Evolutionary conservation across 148 eudicot genomes (phyloP).

Genomic region (Diospyros kaki): DNA sequence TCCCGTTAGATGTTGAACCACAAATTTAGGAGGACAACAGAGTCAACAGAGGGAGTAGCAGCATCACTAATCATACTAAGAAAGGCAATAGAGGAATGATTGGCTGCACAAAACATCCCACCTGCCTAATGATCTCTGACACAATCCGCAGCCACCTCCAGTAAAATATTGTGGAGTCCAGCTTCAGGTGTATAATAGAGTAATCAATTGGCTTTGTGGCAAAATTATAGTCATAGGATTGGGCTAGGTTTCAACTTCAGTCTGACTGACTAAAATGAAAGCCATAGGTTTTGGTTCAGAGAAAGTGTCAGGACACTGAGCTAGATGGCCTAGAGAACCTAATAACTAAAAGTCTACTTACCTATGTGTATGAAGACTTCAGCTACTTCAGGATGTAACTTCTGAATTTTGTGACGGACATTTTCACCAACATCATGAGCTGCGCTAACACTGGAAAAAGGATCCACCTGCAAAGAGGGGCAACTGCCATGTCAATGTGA

Average conservation of each 20-base stretch:
- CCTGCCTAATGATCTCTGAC: not conserved
- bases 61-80: too few species aligned
- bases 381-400: conserved; percentile 75
- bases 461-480: conserved; percentile 69
- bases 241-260: not conserved
- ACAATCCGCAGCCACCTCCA: not conserved
- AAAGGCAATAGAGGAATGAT: too few species aligned
- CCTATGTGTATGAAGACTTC: conserved; percentile 99
- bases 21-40: too few species aligned
- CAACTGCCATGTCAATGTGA: conserved; percentile 11
- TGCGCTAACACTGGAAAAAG: conserved; percentile 88
- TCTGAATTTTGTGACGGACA: conserved; percentile 66
- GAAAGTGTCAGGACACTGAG: too few species aligned
- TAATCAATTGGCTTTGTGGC: too few species aligned
- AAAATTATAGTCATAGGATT: not conserved
- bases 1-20: too few species aligned
- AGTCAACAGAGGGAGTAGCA: too few species aligned
- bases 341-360: conserved; percentile 15
- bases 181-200: not conserved
- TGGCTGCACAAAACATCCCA: not conserved
- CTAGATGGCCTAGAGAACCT: not conserved
- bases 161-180: too few species aligned
- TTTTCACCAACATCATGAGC: conserved; percentile 90
- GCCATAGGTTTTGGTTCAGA: too few species aligned
- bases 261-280: not conserved